Evolutionary conservation across 2,329 filamentous ascomycete genomes (phyloP), one percentile per base, ranked within the genome.

Genomic region (Colletotrichum lindemuthianum): DNA sequence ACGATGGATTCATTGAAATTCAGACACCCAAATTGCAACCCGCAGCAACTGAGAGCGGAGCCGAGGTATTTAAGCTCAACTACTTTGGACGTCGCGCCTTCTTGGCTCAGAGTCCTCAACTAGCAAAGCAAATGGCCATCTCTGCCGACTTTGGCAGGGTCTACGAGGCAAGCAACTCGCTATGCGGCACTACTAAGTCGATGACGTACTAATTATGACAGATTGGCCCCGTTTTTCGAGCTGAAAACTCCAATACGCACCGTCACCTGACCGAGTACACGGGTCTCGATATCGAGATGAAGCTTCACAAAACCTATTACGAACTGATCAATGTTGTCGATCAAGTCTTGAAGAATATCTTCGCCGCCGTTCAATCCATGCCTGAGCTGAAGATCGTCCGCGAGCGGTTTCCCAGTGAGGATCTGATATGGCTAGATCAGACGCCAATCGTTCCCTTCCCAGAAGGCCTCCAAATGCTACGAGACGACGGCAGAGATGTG

Each of bases 201-300:
- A 45, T 53, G 41, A 55, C 9, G 2, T 15, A 16, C 52, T 63
- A 37, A 43, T 47, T 13, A 15, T 37, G 2, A 10, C 24, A 76
- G 75, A 90, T 96, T 68, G 92, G 92, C 13, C 89, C 92, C 2
- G 93, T 97, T 7, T 97, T 97, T 84, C 89, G 94, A 70, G 94
- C 94, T 1, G 94, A 97, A 75, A 96, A 97, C 80, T 96, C 92
- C 73, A 97, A 97, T 77, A 97, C 94, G 0, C 94, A 97, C 73
- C 89, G 94, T 41, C 94, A 97, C 75, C 83, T 97, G 82, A 97
- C 94, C 0, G 94, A 97, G 76, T 97, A 96, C 75, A 97, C 93
- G 5, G 94, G 94, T 59, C 83, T 97, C 36, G 94, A 97, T 83
- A 77, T 97, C 15, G 94, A 97, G 74, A 97, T 97, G 95, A 86